These are phyloP conservation scores for Aspergillus flavus DNA, from an alignment of 2,329 filamentous ascomycete species.

Conservation along the genomic window DNA sequence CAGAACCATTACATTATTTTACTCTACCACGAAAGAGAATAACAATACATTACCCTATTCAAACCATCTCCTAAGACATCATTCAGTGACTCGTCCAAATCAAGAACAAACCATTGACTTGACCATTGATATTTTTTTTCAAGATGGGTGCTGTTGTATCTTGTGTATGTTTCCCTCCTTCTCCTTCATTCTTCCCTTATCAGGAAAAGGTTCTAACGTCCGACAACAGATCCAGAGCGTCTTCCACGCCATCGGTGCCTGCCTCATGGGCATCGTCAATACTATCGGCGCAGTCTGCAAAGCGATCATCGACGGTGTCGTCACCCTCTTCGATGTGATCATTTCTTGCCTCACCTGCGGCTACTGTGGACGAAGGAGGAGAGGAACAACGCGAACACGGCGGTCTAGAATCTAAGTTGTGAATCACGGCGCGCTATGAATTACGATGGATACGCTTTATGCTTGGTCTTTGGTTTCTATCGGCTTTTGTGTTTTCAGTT, in stretches of 20 bases:
- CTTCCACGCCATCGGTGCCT: constrained; percentile 65
- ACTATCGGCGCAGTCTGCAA: constrained; percentile 66
- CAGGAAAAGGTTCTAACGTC: constrained; percentile 24
- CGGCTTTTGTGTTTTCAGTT: neutral
- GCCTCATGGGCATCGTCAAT: constrained; percentile 69
- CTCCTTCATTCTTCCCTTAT: neutral
- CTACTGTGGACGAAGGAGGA: constrained; percentile 34
- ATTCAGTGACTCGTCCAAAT: neutral
- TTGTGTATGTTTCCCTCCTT: constrained; percentile 65
- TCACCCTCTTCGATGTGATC: constrained; percentile 66
- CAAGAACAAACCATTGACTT: neutral
- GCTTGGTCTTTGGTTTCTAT: constrained; percentile 5
- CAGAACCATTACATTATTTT: neutral
- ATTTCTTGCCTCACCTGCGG: constrained; percentile 64
- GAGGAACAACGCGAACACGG: constrained; percentile 20
- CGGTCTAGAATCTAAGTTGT: constrained; percentile 22
- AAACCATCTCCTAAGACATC: neutral
- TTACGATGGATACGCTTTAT: constrained; percentile 14
- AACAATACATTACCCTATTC: neutral
- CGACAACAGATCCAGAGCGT: constrained; percentile 56
- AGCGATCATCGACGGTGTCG: constrained; percentile 69
- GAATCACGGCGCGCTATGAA: constrained; percentile 7
- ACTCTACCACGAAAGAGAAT: neutral
- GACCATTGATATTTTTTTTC: constrained; percentile 20
- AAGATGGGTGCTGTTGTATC: constrained; percentile 83